Base-by-base conservation (phyloP, 192 early-diverging fungal genomes). In the Gamsiella multidivaricata region DNA sequence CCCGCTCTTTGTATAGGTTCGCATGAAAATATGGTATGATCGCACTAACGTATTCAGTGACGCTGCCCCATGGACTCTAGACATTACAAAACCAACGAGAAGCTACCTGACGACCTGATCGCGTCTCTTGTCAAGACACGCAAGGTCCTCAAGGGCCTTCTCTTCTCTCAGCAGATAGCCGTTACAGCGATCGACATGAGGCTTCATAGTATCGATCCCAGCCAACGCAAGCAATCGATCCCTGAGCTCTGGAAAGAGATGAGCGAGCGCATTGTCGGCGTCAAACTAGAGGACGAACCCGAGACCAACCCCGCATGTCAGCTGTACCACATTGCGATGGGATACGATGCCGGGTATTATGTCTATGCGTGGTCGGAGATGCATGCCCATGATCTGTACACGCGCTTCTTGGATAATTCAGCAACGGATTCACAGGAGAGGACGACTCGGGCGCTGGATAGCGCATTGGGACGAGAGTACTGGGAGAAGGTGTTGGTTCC, bases 311-410 rank as follows among this genome's bases (percentile, higher is more conserved):
- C 74, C 0, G 65, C 74, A 0, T 68, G 65, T 53, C 74, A 78
- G 23, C 55, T 78, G 22, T 78, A 78, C 18, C 74, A 78, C 64
- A 78, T 78, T 22, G 65, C 65, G 3, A 78, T 68, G 60, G 74
- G 74, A 8, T 78, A 78, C 28, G 74, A 80, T 47, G 69, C 63
- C 17, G 65, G 84, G 3, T 93, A 93, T 67, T 94, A 92, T 61
- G 92, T 92, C 2, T 94, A 94, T 60, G 70, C 92, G 61, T 95
- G 89, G 88, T 87, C 89, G 9, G 85, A 92, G 82, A 91, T 93
- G 52, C 94, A 89, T 68, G 89, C 90, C 5, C 90, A 90, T 32
- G 94, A 96, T 82, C 91, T 96, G 87, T 96, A 86, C 71, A 92
- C 83, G 2, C 45, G 65, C 11, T 78, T 78, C 54, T 28, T 15